Evolutionary conservation across 2,329 filamentous ascomycete genomes (phyloP).

Genomic region (Fusarium buxicola): DNA sequence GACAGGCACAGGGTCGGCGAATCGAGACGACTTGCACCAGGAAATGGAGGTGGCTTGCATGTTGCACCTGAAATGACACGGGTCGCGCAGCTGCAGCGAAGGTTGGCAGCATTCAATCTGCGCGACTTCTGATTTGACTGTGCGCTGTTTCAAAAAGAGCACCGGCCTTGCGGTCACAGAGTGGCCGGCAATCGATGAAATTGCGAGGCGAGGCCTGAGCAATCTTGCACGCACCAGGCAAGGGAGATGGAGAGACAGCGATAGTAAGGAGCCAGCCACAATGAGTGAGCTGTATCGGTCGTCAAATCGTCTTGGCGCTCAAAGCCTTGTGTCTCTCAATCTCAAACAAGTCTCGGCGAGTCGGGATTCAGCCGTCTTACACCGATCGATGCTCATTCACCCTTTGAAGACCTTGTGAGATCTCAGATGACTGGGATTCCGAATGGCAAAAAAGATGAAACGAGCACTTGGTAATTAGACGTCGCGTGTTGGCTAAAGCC

Average conservation of each 20-base stretch:
- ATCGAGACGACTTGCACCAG: slow-evolving; percentile 1
- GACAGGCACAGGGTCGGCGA: slow-evolving; percentile 4
- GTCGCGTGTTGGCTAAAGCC: background rate
- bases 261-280: slow-evolving; percentile 27
- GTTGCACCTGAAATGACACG: slow-evolving; percentile 5
- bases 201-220: slow-evolving; percentile 11
- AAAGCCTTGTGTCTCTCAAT: background rate
- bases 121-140: background rate
- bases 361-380: background rate
- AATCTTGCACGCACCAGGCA: slow-evolving; percentile 1
- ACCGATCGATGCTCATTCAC: background rate
- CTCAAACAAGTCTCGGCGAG: background rate
- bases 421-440: slow-evolving; percentile 5
- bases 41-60: background rate
- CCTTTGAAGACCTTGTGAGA: background rate
- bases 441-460: slow-evolving; percentile 11
- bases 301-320: slow-evolving; percentile 7
- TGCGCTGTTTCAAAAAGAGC: slow-evolving; percentile 21
- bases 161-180: slow-evolving; percentile 1
- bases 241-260: slow-evolving; percentile 19
- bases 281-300: slow-evolving; percentile 14
- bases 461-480: slow-evolving; percentile 3
- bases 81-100: slow-evolving; percentile 3
- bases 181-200: background rate
- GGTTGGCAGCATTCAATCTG: slow-evolving; percentile 4